Base-by-base conservation (phyloP, 73 alveolate genomes). In the Paramecium biaurelia region DNA sequence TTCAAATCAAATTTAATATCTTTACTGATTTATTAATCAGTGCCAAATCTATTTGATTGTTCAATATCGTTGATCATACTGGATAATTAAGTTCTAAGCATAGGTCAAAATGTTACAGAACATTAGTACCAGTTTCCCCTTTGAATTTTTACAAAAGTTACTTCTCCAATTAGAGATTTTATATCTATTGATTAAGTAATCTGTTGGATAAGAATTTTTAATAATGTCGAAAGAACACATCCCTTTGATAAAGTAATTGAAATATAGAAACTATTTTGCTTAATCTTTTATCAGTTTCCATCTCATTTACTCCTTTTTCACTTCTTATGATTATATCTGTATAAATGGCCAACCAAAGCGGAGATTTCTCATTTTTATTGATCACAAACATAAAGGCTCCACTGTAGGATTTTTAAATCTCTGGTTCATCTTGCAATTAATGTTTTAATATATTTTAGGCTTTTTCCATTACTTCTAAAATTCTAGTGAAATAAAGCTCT, bases 1-100 rank as follows among this genome's bases (percentile, higher is more conserved):
- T 37, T 41, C 5, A 24, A 18, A 4, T 79, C 68, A 34, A 20
- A 76, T 20, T n/a, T 34, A 11, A 2, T 12, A 4, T 21, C 5
- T 21, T 76, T 28, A 3, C 47, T 76, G 1, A 42, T 32, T 7
- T 3, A 10, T 28, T 24, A 14, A 76, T 76, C 89, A n/a, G 7
- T 42, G 5, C 41, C 38, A 38, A 76, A 76, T 76, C 89, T 34
- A n/a, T 20, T 37, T 0, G 89, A 34, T 21, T 35, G 11, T 20
- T 76, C 89, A 76, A 76, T 76, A 76, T 76, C 89, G 15, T 76
- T 76, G 5, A 76, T 76, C 89, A 76, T 76, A 20, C 41, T 41
- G 0, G 89, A 76, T 18, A 76, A 42, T 38, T 35, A 76, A 7
- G 89, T 45, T 45, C 58, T 45, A 45, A 11, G 5, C 28, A 24